Percentiles rank a stretch among this genome's conserved stretches.
These are phyloP conservation scores for Tausonia pullulans DNA, from an alignment of 1,284 basidiomycete species.

Conservation along the genomic window DNA sequence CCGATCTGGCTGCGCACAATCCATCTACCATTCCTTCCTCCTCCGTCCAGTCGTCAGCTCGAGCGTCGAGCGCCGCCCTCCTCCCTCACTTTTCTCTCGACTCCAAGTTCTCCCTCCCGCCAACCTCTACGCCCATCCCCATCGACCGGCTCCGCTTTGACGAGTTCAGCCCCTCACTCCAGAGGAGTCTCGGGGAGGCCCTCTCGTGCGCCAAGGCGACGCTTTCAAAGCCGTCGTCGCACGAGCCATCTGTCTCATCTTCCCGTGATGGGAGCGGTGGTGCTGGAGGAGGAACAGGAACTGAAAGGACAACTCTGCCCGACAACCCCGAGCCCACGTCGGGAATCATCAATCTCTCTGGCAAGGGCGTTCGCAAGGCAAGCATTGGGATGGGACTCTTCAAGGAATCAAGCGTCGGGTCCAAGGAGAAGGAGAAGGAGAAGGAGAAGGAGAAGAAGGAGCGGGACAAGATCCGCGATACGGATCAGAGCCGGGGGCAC, in stretches of 20 bases:
- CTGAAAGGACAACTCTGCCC: background rate
- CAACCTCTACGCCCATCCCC: background rate
- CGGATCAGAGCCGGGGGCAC: background rate
- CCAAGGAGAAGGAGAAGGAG: constrained; percentile 12
- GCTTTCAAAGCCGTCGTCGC: no score
- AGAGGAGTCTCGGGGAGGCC: constrained; percentile 3
- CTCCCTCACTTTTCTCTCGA: constrained; percentile 35
- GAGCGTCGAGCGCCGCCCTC: constrained; percentile 8
- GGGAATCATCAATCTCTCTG: constrained; percentile 18
- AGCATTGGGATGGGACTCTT: constrained; percentile 38
- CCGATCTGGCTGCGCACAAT: background rate
- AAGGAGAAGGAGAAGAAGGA: background rate
- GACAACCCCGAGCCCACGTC: constrained; percentile 16
- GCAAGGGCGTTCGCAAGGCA: constrained; percentile 34
- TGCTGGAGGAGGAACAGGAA: background rate
- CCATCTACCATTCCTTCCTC: background rate
- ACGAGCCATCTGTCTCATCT: background rate
- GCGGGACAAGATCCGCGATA: background rate
- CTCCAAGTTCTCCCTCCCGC: constrained; percentile 29
- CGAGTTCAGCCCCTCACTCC: constrained; percentile 1
- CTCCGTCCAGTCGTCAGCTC: background rate
- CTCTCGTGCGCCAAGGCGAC: background rate
- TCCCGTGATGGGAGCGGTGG: background rate
- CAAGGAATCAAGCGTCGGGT: constrained; percentile 24
- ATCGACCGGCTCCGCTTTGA: constrained; percentile 4